Evolutionary conservation across 225 moss, liverwort and hornwort species (phyloP).

Genomic region (Physcomitrium patens): DNA sequence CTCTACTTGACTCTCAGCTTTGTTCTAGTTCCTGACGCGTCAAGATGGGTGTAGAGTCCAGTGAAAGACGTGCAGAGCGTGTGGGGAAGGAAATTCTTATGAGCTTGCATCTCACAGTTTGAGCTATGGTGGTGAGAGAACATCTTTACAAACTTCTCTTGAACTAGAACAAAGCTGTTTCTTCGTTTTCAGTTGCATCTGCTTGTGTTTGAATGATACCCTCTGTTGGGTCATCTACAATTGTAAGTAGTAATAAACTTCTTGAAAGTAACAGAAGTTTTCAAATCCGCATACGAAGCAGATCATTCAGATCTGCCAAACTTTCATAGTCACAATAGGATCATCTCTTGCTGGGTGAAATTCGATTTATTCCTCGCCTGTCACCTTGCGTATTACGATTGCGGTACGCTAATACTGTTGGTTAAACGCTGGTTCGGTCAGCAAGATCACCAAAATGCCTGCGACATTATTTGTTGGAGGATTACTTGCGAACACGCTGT

Average conservation of each 20-base stretch:
- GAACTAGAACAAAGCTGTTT: slow-evolving; percentile 13
- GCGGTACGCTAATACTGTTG: slow-evolving; percentile 12
- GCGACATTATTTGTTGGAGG: not conserved
- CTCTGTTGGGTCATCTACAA: not conserved
- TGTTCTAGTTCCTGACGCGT: slow-evolving; percentile 25
- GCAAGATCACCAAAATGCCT: not conserved
- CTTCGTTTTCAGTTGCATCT: slow-evolving; percentile 16
- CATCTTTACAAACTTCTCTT: slow-evolving; percentile 25
- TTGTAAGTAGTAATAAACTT: not conserved
- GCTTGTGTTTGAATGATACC: not conserved
- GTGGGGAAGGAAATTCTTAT: not conserved
- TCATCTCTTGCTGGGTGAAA: no score
- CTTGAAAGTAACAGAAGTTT: not conserved
- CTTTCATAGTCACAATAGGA: not conserved
- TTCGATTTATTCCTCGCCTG: not conserved
- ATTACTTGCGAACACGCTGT: not conserved
- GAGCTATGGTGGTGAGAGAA: slow-evolving; percentile 25
- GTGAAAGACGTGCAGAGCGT: not conserved
- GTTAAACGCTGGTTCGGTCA: not conserved
- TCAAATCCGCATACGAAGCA: no score
- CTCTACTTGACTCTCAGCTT: slow-evolving; percentile 1
- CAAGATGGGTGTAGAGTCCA: slow-evolving; percentile 4
- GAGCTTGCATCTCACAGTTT: slow-evolving; percentile 24
- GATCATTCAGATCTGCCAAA: not conserved
- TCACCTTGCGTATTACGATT: slow-evolving; percentile 17